phyloP scores from a whole-genome alignment of 2,329 filamentous ascomycete genomes.

The Huntiella bhutanensis region DNA sequence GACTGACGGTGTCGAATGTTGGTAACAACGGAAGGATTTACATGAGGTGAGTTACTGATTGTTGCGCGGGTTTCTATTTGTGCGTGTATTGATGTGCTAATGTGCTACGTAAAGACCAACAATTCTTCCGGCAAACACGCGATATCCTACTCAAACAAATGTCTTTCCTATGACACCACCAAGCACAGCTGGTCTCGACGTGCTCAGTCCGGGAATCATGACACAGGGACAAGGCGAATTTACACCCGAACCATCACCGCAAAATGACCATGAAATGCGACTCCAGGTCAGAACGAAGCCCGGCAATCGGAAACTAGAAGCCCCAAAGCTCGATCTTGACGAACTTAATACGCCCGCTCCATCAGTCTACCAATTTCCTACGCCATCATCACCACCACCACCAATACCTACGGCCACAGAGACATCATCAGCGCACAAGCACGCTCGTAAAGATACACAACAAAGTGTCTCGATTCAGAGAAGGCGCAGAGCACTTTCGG shows the following conservation, averaged over 20 bases:
- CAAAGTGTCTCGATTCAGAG: slow-evolving; percentile 2
- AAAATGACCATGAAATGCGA: background rate
- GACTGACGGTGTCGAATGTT: slow-evolving; percentile 66
- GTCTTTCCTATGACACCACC: slow-evolving; percentile 42
- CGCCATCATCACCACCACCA: too few relatives aligned
- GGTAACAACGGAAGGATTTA: slow-evolving; percentile 72
- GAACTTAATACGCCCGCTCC: too few relatives aligned
- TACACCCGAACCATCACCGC: background rate
- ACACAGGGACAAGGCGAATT: background rate
- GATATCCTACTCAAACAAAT: slow-evolving; percentile 41
- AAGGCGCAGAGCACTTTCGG: slow-evolving; percentile 51
- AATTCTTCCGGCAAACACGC: slow-evolving; percentile 40
- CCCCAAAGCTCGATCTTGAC: too few relatives aligned
- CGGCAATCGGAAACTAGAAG: background rate
- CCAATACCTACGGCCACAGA: slow-evolving; percentile 1
- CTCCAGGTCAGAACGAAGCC: slow-evolving; percentile 5
- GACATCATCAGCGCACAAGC: slow-evolving; percentile 12
- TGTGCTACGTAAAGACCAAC: slow-evolving; percentile 28
- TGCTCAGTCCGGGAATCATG: slow-evolving; percentile 17
- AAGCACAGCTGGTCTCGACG: slow-evolving; percentile 36
- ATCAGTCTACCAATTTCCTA: too few relatives aligned
- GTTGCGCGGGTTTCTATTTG: background rate
- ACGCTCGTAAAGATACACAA: background rate
- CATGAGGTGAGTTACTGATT: slow-evolving; percentile 40
- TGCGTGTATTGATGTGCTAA: background rate